phyloP scores from a whole-genome alignment of 495 filamentous ascomycete species.

The Xylaria scruposa region DNA sequence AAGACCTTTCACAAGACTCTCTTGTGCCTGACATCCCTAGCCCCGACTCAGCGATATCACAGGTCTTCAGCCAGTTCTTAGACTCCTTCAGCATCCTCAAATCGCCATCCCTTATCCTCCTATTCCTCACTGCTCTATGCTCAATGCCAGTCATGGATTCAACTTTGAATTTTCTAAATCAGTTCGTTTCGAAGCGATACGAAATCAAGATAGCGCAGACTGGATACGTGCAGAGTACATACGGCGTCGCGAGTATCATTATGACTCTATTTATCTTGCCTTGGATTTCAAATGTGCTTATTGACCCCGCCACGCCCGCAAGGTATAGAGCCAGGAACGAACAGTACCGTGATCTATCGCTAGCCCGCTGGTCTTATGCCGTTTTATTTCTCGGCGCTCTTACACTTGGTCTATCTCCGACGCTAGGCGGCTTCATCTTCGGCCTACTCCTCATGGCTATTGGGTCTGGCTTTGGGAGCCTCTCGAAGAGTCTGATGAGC shows the following conservation, averaged over 20 bases:
- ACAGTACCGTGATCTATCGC: constrained; percentile 57
- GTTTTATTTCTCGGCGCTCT: constrained; percentile 56
- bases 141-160: constrained; percentile 29
- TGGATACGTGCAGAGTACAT: constrained; percentile 38
- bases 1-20: constrained; percentile 9
- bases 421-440: constrained; percentile 34
- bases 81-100: constrained; percentile 37
- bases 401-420: constrained; percentile 37
- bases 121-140: constrained; percentile 33
- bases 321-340: constrained; percentile 32
- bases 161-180: constrained; percentile 36
- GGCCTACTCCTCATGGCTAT: constrained; percentile 44
- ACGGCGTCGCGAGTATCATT: constrained; percentile 33
- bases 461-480: constrained; percentile 37
- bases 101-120: constrained; percentile 38
- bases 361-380: constrained; percentile 57
- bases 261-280: constrained; percentile 34
- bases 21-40: background rate
- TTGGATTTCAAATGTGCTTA: constrained; percentile 32
- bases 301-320: constrained; percentile 28
- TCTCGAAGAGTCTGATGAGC: constrained; percentile 58
- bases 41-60: constrained; percentile 25
- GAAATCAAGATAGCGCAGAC: constrained; percentile 34
- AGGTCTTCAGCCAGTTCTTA: constrained; percentile 28
- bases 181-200: constrained; percentile 41